Evolutionary conservation across 179 eudicot genomes (phyloP), one percentile per base, ranked within the genome.

Genomic region (Pouteria campechiana): DNA sequence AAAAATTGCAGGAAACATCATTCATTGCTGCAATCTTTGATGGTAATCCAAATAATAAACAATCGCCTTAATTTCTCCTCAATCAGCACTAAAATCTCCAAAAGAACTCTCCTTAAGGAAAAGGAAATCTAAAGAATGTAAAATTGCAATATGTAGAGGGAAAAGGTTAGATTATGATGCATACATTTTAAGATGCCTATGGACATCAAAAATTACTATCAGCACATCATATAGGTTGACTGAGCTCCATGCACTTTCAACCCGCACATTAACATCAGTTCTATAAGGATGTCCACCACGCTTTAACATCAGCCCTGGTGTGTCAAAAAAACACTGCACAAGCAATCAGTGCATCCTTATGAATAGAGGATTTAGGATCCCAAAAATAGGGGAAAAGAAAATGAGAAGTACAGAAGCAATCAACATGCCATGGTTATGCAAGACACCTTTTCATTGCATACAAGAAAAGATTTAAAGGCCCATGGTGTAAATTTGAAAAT

Each of bases 301-400:
- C 62, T 74, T 83, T 41, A 83, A 66, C 73, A 72, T 79, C 56
- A 92, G 70, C 33, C 99, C 99, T 34, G 99, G 99, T 20, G 94
- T 92, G 49, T 92, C 99, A 78, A 87, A 92, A 67, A 92, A 83
- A 70, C 99, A 90, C 98, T 92, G 83, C 25, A 56, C 32, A 56
- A 40, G 23, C 52, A 54, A 45, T 25, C 27, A 59, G 57, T 55
- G 33, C 24, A 55, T 2, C 3, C n/a, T n/a, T n/a, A n/a, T n/a
- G n/a, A n/a, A n/a, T 25, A 57, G 36, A 47, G 21, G 20, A 25
- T n/a, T 50, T 24, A 7, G 6, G 25, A 24, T n/a, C 11, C 3
- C 1, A 44, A 29, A 34, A 48, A 2, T 16, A 21, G 13, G 46
- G 30, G 19, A 22, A n/a, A 2, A 20, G 15, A 23, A 30, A 27